Conservation (phyloP, 2,329 filamentous ascomycete genomes). For the Sporothrix variecibatus region DNA sequence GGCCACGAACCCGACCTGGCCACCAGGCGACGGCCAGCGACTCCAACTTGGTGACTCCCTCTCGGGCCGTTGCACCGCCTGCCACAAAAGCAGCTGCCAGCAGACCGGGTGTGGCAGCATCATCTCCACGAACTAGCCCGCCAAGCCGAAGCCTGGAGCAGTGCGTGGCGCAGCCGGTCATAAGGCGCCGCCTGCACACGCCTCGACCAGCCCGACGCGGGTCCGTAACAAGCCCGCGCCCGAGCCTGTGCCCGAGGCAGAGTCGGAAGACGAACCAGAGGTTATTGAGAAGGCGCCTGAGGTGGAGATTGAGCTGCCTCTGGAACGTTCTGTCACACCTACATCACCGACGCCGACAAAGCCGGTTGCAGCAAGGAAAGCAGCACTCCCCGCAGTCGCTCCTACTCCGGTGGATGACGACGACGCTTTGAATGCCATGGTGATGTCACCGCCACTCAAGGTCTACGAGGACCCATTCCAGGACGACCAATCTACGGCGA, state of each 20-base stretch:
- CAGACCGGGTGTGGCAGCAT: background rate
- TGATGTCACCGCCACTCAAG: slow-evolving; percentile 47
- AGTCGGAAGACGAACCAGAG: background rate
- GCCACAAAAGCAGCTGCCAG: slow-evolving; percentile 30
- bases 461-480: slow-evolving; percentile 66
- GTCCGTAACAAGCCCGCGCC: background rate
- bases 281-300: background rate
- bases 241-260: background rate
- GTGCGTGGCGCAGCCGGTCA: slow-evolving; percentile 11
- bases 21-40: slow-evolving; percentile 55
- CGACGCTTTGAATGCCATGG: slow-evolving; percentile 28
- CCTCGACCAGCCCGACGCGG: slow-evolving; percentile 20
- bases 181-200: background rate
- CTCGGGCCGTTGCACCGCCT: slow-evolving; percentile 37
- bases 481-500: slow-evolving; percentile 49
- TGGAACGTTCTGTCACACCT: slow-evolving; percentile 19
- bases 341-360: slow-evolving; percentile 23
- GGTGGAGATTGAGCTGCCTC: background rate
- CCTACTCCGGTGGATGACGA: slow-evolving; percentile 8
- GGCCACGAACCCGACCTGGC: slow-evolving; percentile 44
- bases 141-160: slow-evolving; percentile 34
- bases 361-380: background rate
- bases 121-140: slow-evolving; percentile 37
- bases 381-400: background rate
- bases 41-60: slow-evolving; percentile 51